These are phyloP conservation scores for Camelina sativa DNA, from an alignment of 345 rosid genomes.

Conservation along the genomic window DNA sequence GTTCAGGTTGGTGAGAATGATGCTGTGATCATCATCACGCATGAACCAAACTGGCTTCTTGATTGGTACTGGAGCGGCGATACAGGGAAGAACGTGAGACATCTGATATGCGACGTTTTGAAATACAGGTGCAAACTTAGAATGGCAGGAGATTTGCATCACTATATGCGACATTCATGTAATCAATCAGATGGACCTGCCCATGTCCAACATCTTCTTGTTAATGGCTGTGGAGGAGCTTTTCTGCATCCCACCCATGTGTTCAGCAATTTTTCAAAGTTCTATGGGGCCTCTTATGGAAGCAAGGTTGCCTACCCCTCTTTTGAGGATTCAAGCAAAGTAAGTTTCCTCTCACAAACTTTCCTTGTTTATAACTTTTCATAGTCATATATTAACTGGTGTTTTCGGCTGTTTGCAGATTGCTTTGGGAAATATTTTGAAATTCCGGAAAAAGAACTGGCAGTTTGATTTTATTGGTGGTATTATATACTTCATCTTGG, in stretches of 20 bases:
- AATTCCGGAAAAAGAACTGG: constrained; percentile 99
- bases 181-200: constrained; percentile 76
- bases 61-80: constrained; percentile 88
- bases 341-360: constrained; percentile 35
- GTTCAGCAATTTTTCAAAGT: constrained; percentile 70
- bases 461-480: constrained; percentile 99
- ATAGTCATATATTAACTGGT: constrained; percentile 16
- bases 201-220: constrained; percentile 86
- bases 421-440: constrained; percentile 98
- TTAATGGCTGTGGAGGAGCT: constrained; percentile 98
- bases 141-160: constrained; percentile 97
- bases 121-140: constrained; percentile 94
- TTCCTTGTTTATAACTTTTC: constrained; percentile 31
- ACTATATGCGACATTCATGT: constrained; percentile 93
- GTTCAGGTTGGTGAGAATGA: constrained; percentile 75
- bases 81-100: constrained; percentile 83
- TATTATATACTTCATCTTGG: constrained; percentile 86
- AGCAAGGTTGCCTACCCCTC: constrained; percentile 92
- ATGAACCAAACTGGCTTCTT: constrained; percentile 98
- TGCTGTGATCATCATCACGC: constrained; percentile 84
- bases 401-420: constrained; percentile 60
- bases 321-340: constrained; percentile 97
- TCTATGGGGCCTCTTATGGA: constrained; percentile 68
- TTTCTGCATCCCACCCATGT: constrained; percentile 99
- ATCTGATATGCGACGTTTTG: constrained; percentile 78